Conservation (phyloP, 2,329 filamentous ascomycete genomes). For the Penicillium sp. region DNA sequence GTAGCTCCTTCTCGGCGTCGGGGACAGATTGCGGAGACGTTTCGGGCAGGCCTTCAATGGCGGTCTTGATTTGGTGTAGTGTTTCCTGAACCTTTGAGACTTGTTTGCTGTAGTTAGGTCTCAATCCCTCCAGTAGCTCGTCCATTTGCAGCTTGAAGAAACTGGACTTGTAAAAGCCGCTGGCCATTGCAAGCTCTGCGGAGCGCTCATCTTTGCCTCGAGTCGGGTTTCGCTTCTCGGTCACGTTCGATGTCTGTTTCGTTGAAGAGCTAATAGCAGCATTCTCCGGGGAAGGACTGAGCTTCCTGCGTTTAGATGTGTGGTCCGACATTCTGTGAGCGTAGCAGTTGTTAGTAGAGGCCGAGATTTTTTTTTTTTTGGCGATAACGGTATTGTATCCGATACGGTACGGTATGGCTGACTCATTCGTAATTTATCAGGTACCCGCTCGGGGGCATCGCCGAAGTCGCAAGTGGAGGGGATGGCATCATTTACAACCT, state of each 20-base stretch:
- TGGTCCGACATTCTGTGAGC: constrained; percentile 26
- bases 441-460: constrained; percentile 5
- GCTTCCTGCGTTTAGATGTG: constrained; percentile 41
- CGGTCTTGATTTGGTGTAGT: constrained; percentile 47
- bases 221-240: constrained; percentile 17
- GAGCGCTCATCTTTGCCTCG: constrained; percentile 22
- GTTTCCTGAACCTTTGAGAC: constrained; percentile 46
- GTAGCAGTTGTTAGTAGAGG: neutral
- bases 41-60: constrained; percentile 50
- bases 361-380: constrained; percentile 20
- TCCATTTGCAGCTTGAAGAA: constrained; percentile 61
- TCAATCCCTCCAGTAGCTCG: constrained; percentile 51
- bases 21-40: constrained; percentile 45
- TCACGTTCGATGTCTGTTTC: constrained; percentile 25
- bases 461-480: constrained; percentile 18
- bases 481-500: constrained; percentile 8
- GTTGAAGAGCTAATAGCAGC: constrained; percentile 8
- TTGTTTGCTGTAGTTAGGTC: constrained; percentile 51
- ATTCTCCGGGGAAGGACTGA: constrained; percentile 31
- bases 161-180: constrained; percentile 56
- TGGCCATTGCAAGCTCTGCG: constrained; percentile 32
- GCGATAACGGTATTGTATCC: constrained; percentile 11
- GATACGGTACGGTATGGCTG: constrained; percentile 6
- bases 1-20: constrained; percentile 60
- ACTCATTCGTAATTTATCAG: constrained; percentile 10